A percentile compares a stretch with the other conserved stretches of the same genome.
phyloP scores from a whole-genome alignment of 257 asterid species.

The Solanum raphanifolium region DNA sequence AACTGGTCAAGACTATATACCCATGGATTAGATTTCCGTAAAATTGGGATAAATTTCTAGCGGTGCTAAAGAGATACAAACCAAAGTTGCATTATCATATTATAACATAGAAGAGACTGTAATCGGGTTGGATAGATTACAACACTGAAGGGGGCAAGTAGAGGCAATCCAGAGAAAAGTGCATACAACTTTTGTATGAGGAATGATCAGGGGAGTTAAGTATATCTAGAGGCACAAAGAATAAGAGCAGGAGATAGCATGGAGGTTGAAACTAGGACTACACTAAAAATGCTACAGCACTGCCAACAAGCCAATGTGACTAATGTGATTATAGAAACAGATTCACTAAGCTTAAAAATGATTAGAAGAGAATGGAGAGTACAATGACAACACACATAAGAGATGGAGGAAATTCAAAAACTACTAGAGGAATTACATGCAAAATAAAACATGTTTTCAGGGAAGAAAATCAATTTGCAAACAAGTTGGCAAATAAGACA shows the following conservation, averaged over 20 bases:
- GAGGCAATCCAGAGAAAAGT: not conserved
- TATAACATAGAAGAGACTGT: too few species aligned
- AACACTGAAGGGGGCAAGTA: not conserved
- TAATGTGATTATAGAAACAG: not conserved
- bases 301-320: not conserved
- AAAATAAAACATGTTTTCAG: too few species aligned
- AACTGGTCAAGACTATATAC: too few species aligned
- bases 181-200: not conserved
- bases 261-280: not conserved
- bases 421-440: not conserved
- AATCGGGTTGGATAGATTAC: not conserved
- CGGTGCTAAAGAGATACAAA: too few species aligned
- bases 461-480: not conserved
- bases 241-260: not conserved
- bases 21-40: too few species aligned
- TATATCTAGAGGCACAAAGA: not conserved
- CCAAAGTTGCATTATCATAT: too few species aligned
- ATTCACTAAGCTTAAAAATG: not conserved
- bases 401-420: not conserved
- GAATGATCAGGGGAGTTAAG: not conserved
- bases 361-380: not conserved
- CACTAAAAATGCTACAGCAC: not conserved
- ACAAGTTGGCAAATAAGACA: not conserved
- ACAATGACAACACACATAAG: not conserved
- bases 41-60: too few species aligned